Percentiles rank a stretch among this genome's conserved stretches.
phyloP scores from a whole-genome alignment of 2,329 filamentous ascomycete species.

The Cytospora chrysosperma region DNA sequence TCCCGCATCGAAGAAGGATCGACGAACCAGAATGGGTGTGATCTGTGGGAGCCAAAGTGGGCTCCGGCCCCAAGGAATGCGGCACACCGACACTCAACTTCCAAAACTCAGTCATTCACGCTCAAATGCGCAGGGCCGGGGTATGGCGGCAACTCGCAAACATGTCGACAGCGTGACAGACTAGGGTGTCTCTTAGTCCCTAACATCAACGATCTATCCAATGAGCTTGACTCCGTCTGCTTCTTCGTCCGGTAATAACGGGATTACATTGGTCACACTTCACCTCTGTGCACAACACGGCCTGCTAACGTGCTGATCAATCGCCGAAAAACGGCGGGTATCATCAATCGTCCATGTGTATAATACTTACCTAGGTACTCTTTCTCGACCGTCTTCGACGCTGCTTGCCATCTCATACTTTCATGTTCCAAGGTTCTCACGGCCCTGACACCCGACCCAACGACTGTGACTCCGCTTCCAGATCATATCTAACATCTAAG shows the following conservation, averaged over 20 bases:
- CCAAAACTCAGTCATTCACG: background rate
- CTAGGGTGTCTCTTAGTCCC: constrained; percentile 8
- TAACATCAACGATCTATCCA: constrained; percentile 8
- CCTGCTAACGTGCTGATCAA: background rate
- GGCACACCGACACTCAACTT: background rate
- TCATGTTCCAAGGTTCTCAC: no score
- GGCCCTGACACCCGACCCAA: background rate
- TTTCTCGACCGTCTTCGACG: background rate
- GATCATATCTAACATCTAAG: no score
- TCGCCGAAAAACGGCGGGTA: background rate
- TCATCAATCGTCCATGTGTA: background rate
- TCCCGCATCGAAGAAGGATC: background rate
- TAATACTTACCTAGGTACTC: background rate
- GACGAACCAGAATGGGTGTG: background rate
- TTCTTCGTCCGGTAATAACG: constrained; percentile 17
- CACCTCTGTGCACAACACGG: background rate
- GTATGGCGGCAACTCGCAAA: constrained; percentile 4
- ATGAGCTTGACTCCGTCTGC: constrained; percentile 13
- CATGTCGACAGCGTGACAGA: constrained; percentile 3
- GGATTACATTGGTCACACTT: constrained; percentile 1
- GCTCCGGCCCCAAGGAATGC: background rate
- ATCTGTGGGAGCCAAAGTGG: background rate
- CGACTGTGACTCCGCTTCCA: background rate
- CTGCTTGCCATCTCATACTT: background rate
- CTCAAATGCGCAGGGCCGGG: background rate